Evolutionary conservation across 2,329 filamentous ascomycete species (phyloP).

Genomic region (Diplocarpon mali): DNA sequence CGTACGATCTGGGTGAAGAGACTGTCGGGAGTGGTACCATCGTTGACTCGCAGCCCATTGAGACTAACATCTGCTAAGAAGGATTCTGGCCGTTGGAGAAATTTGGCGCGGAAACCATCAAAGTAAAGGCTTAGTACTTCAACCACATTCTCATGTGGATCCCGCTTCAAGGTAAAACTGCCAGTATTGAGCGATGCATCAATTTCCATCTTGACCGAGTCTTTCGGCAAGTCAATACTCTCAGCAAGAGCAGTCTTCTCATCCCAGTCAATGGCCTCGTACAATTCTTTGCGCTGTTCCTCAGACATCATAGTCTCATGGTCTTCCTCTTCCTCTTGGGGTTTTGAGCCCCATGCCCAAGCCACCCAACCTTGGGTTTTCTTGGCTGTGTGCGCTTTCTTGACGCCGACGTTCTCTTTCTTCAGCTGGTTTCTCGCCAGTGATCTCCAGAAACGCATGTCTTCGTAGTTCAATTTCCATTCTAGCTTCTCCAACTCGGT

Average conservation of each 20-base stretch:
- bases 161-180: conserved; percentile 86
- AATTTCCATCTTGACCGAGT: conserved; percentile 85
- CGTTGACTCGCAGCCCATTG: conserved; percentile 85
- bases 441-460: conserved; percentile 94
- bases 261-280: conserved; percentile 96
- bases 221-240: conserved; percentile 77
- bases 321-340: conserved; percentile 45
- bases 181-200: conserved; percentile 90
- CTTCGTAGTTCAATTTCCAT: conserved; percentile 83
- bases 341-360: conserved; percentile 84
- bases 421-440: conserved; percentile 86
- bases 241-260: conserved; percentile 87
- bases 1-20: conserved; percentile 91
- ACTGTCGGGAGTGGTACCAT: conserved; percentile 85
- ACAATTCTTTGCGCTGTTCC: conserved; percentile 90
- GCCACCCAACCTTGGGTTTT: conserved; percentile 77
- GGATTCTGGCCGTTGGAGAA: conserved; percentile 82
- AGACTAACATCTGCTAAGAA: conserved; percentile 81
- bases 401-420: conserved; percentile 87
- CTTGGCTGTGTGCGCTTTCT: conserved; percentile 49
- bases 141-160: conserved; percentile 62
- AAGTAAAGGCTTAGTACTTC: conserved; percentile 90
- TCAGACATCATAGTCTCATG: conserved; percentile 87
- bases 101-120: conserved; percentile 85
- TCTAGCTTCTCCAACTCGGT: conserved; percentile 69